These are phyloP conservation scores for Talaromyces proteolyticus DNA, from an alignment of 495 filamentous ascomycete genomes.

Conservation along the genomic window DNA sequence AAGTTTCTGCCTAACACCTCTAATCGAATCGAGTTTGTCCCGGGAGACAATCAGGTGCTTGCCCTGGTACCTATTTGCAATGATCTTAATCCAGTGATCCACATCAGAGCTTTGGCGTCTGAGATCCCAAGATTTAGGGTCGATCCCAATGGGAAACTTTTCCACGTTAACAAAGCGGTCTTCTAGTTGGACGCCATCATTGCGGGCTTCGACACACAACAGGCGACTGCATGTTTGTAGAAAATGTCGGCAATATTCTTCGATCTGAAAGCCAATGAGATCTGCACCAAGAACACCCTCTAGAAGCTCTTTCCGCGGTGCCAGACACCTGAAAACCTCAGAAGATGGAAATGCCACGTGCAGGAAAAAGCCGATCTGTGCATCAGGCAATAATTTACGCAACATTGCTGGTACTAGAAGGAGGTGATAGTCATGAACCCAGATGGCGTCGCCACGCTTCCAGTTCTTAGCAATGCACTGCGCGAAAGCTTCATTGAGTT, in stretches of 20 bases:
- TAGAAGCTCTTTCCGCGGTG: constrained; percentile 67
- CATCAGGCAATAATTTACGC: constrained; percentile 68
- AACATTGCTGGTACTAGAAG: constrained; percentile 76
- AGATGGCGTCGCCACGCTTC: constrained; percentile 79
- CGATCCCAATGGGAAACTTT: constrained; percentile 44
- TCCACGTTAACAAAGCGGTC: constrained; percentile 61
- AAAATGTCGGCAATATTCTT: constrained; percentile 88
- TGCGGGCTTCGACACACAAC: constrained; percentile 70
- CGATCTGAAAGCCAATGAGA: constrained; percentile 83
- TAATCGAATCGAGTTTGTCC: constrained; percentile 87
- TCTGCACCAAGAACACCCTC: constrained; percentile 86
- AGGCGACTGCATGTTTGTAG: constrained; percentile 84
- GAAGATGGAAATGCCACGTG: constrained; percentile 90
- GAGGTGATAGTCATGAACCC: constrained; percentile 90
- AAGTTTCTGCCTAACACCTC: constrained; percentile 87
- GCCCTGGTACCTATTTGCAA: constrained; percentile 71
- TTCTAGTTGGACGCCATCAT: constrained; percentile 72
- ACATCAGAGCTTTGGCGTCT: constrained; percentile 71
- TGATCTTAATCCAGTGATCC: constrained; percentile 67
- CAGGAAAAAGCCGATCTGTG: constrained; percentile 88
- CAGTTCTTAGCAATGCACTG: constrained; percentile 77
- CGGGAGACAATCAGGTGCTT: constrained; percentile 87
- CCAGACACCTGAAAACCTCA: constrained; percentile 83
- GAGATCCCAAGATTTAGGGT: constrained; percentile 60
- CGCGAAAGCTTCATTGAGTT: constrained; percentile 81